Evolutionary conservation across 352 stramenopile species (phyloP), one percentile per base, ranked within the genome.

Genomic region (Thraustotheca clavata): DNA sequence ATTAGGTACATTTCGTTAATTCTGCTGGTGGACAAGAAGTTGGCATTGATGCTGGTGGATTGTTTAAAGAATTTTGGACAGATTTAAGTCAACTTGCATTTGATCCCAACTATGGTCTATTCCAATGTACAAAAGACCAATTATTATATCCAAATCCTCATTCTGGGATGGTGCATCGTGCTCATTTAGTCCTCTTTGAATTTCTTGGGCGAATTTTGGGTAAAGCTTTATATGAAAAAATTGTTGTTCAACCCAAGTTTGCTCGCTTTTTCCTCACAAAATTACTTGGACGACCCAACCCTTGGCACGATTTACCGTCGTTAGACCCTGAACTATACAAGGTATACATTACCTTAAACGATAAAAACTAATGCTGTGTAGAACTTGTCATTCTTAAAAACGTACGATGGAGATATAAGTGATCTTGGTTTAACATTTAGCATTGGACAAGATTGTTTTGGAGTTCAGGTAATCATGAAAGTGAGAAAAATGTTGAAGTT

Each of bases 61-160:
- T 99, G 0, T 98, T 98, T 69, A 99, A 99, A 77, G 96, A 98
- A 67, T 98, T 98, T 68, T 98, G 89, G 87, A 85, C 92, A 20
- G 89, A 85, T 29, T 71, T 98, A 3, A 87, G 79, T 36, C 87
- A 76, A 0, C 73, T 95, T n/a, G 88, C 89, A 22, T 99, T 99
- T 73, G 79, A 97, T 73, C 76, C 88, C 9, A 80, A 95, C 66
- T 98, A 96, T 68, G 94, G 93, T 2, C 71, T 90, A n/a, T 88
- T 88, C 59, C 49, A 83, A 26, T 76, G 73, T 7, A 97, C 86
- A 1, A 68, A 62, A 4, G 79, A 88, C 34, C 76, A 86, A 34
- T 67, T 96, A 6, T 73, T 98, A 78, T 98, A 98, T 72, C 95
- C 95, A 2, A 98, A 97, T 67, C 96, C 96, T 20, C 79, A 83